phyloP scores from a whole-genome alignment of 352 stramenopile genomes.

The Stramenopiles sp. region DNA sequence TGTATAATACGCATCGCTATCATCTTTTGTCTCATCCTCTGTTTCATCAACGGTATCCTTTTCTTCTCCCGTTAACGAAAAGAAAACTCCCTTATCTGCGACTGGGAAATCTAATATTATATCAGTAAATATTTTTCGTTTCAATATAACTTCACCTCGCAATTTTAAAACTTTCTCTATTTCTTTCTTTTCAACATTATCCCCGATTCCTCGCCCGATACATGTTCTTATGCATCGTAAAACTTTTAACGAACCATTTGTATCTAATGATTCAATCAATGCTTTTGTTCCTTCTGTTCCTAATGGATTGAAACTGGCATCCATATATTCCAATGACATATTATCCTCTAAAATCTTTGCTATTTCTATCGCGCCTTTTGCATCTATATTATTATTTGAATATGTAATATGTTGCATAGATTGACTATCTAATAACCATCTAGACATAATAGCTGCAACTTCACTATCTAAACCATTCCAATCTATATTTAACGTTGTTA shows the following conservation, averaged over 20 bases:
- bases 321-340: background rate
- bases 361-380: background rate
- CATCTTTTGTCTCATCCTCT: background rate
- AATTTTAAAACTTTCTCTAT: background rate
- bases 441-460: background rate
- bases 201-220: background rate
- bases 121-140: background rate
- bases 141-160: background rate
- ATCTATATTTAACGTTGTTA: background rate
- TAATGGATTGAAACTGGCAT: background rate
- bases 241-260: background rate
- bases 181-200: background rate
- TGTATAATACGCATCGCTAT: background rate
- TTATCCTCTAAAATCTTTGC: background rate
- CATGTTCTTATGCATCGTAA: background rate
- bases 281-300: background rate
- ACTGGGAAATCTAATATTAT: background rate
- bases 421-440: background rate
- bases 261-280: background rate
- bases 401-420: background rate
- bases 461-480: background rate
- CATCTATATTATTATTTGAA: background rate
- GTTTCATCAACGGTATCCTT: background rate
- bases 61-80: background rate
- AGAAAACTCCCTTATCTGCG: background rate